Evolutionary conservation across 2,329 filamentous ascomycete species (phyloP), one percentile per base, ranked within the genome.

Genomic region (Arthrobotrys megalospora): DNA sequence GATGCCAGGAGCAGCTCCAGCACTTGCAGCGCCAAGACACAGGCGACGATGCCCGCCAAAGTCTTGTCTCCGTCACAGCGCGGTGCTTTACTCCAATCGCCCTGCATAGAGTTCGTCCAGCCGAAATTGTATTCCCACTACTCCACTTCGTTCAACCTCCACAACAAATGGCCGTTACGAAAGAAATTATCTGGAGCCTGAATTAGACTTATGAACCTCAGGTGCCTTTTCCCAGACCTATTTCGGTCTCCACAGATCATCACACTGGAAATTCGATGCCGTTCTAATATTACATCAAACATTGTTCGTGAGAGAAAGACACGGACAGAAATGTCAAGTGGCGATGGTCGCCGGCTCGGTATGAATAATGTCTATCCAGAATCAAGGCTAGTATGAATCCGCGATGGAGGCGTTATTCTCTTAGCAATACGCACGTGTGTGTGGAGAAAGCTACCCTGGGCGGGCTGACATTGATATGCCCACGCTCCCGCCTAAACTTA

Each of bases 101-200:
- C 38, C 73, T 50, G 14, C 50, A 60, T 48, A 16, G 16, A 71
- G 72, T 41, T 65, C 45, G 43, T 63, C 58, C 60, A 77, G 28
- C 73, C 73, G 73, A 77, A 47, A 77, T 77, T 73, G 41, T 73
- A 41, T 73, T 58, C 66, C 69, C 69, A 60, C 69, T 60, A 48
- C 47, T n/a, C 69, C 69, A 73, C 69, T 50, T 50, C 32, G 41
- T 66, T 60, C 60, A 41, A 66, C 60, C 60, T 68, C 50, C 58
- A 45, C 21, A 47, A 58, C n/a, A 58, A 58, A 55, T 45, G 19
- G 24, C 24, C 16, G 28, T 50, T 47, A 55, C 14, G 21, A 34
- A 32, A 24, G 69, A 66, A 66, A 66, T 66, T 65, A 73, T 73
- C 24, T 50, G 38, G 69, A 52, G 41, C 60, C 48, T 48, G 34